phyloP scores from a whole-genome alignment of 139 green algal species.

The Chlorella sp. region DNA sequence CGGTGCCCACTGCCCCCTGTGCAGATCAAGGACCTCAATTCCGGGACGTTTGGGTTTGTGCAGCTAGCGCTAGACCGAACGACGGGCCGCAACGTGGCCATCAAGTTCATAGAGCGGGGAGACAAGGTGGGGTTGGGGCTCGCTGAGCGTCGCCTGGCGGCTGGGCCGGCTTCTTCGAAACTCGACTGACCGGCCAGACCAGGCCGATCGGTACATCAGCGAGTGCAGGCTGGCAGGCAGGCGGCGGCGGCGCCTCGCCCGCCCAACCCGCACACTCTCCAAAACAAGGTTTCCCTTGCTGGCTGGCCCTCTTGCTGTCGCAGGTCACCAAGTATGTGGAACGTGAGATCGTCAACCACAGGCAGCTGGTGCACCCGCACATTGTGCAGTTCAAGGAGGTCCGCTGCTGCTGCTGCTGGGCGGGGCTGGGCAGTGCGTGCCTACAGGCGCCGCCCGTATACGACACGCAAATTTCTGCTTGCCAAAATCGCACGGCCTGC shows the following conservation, averaged over 20 bases:
- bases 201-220: neutral
- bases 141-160: neutral
- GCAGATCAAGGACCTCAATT: conserved; percentile 67
- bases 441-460: neutral
- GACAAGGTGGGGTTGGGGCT: conserved; percentile 60
- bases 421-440: neutral
- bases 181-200: neutral
- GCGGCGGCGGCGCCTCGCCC: too few relatives aligned
- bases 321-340: conserved; percentile 98
- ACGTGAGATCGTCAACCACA: conserved; percentile 97
- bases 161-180: neutral
- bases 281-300: neutral
- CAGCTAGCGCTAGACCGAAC: conserved; percentile 74
- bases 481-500: too few relatives aligned
- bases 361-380: conserved; percentile 94
- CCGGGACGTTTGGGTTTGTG: conserved; percentile 93
- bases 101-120: conserved; percentile 87
- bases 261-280: neutral
- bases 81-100: conserved; percentile 78
- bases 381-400: conserved; percentile 96
- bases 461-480: too few relatives aligned
- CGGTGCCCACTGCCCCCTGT: neutral
- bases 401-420: neutral
- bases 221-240: neutral
- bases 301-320: neutral